phyloP scores from a whole-genome alignment of 805 yeast genomes.

The Starmera amethionina region DNA sequence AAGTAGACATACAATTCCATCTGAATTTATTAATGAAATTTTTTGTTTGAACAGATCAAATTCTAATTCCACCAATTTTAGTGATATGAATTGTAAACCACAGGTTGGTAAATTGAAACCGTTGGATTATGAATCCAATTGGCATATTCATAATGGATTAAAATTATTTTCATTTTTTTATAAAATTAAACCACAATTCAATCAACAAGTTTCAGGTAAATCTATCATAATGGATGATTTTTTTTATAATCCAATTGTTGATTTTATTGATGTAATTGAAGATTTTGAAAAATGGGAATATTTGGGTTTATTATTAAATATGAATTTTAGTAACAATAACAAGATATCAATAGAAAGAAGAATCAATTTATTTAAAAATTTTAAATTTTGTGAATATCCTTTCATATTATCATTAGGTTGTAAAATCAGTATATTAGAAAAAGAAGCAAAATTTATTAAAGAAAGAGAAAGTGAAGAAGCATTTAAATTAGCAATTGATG shows the following conservation, averaged over 20 bases:
- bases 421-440: slow-evolving; percentile 70
- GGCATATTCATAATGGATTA: slow-evolving; percentile 71
- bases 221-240: no score
- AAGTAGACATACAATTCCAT: no score
- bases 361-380: slow-evolving; percentile 9
- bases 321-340: no score
- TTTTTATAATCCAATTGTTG: slow-evolving; percentile 77
- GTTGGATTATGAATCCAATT: slow-evolving; percentile 64
- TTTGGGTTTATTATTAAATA: no score
- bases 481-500: slow-evolving; percentile 63
- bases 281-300: slow-evolving; percentile 75
- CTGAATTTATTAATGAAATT: no score
- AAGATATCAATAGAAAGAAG: no score
- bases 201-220: slow-evolving; percentile 10
- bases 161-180: slow-evolving; percentile 45
- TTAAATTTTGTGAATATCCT: slow-evolving; percentile 75
- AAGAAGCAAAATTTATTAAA: slow-evolving; percentile 76
- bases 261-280: slow-evolving; percentile 60
- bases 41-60: no score
- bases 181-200: slow-evolving; percentile 35
- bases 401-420: slow-evolving; percentile 74
- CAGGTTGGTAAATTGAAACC: slow-evolving; percentile 25
- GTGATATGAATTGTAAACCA: no score
- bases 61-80: no score
- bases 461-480: slow-evolving; percentile 85